Percentiles rank a stretch among this genome's conserved stretches.
These are phyloP conservation scores for Claviceps purpurea DNA, from an alignment of 2,329 filamentous ascomycete genomes.

Conservation along the genomic window DNA sequence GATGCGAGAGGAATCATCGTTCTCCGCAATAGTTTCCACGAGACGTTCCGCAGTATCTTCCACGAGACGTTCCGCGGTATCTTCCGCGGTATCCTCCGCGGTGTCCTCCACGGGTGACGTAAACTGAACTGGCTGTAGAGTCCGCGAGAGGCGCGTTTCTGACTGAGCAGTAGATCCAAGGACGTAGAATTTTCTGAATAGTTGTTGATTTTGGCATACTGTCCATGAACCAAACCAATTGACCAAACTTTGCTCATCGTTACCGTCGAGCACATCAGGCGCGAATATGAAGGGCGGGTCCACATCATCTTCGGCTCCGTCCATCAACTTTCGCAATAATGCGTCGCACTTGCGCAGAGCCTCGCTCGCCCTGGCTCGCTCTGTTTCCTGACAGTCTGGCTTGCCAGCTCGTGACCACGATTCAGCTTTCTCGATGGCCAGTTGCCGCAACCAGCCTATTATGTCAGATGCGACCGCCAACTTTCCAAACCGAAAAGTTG, in stretches of 20 bases:
- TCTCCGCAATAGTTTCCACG: neutral
- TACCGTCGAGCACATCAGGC: conserved; percentile 34
- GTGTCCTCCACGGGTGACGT: neutral
- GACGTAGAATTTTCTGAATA: conserved; percentile 41
- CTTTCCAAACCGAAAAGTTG: conserved; percentile 9
- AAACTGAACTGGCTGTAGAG: conserved; percentile 7
- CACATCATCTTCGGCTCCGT: conserved; percentile 6
- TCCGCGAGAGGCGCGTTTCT: conserved; percentile 12
- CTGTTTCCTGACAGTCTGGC: neutral
- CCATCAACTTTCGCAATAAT: conserved; percentile 10
- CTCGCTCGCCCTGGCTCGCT: conserved; percentile 7
- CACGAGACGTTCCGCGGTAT: too few species aligned
- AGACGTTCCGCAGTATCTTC: too few species aligned
- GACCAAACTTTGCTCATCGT: conserved; percentile 49
- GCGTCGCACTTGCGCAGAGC: conserved; percentile 12
- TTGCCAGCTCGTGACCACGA: neutral
- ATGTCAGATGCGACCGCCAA: conserved; percentile 19
- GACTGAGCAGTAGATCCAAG: conserved; percentile 30
- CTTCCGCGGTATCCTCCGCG: too few species aligned
- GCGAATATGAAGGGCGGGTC: conserved; percentile 29
- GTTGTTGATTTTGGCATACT: conserved; percentile 29
- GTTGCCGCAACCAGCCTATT: conserved; percentile 16
- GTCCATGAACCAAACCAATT: conserved; percentile 52
- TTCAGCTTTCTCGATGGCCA: conserved; percentile 13
- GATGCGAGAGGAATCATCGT: neutral